Evolutionary conservation across 2,329 filamentous ascomycete species (phyloP), one percentile per base, ranked within the genome.

Genomic region (Fusarium lyarnte): DNA sequence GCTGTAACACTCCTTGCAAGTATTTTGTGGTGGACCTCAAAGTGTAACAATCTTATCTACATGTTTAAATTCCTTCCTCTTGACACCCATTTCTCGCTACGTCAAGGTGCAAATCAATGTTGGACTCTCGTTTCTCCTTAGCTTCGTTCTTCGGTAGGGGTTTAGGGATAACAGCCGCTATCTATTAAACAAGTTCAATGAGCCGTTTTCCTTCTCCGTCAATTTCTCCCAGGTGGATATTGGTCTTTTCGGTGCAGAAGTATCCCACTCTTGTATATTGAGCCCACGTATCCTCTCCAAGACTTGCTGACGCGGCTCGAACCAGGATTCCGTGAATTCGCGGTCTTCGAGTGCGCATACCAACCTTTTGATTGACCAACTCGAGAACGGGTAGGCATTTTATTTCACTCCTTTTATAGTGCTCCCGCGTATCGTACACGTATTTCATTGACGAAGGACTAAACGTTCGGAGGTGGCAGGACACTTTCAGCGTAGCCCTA

Each of bases 261-360:
- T 49, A 19, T 23, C 46, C 46, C n/a, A 49, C 46, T 33, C 46
- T 19, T 1, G 2, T 14, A 3, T 33, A 49, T 0, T 4, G 46
- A 14, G 16, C 11, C 29, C 1, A 0, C 2, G 46, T 8, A 19
- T 4, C n/a, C 2, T 33, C 29, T 6, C 1, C 4, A 16, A 19
- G 29, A 16, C 11, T 23, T 13, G 16, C 3, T 0, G 46, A 7
- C 2, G 0, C 21, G 2, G 16, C 21, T 49, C 46, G 46, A 13
- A 33, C 46, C 0, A 49, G 46, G 4, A 49, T 33, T 14, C 46
- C 46, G 23, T 49, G 46, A 4, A 33, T 33, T 33, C 33, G 16
- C 16, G n/a, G 4, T 2, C 5, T 23, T 19, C 7, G 5, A 19
- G 11, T 19, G 10, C 1, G 6, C 3, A 5, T 3, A 0, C 11